These are phyloP conservation scores for Hura crepitans DNA, from an alignment of 441 rosid species.

Conservation along the genomic window DNA sequence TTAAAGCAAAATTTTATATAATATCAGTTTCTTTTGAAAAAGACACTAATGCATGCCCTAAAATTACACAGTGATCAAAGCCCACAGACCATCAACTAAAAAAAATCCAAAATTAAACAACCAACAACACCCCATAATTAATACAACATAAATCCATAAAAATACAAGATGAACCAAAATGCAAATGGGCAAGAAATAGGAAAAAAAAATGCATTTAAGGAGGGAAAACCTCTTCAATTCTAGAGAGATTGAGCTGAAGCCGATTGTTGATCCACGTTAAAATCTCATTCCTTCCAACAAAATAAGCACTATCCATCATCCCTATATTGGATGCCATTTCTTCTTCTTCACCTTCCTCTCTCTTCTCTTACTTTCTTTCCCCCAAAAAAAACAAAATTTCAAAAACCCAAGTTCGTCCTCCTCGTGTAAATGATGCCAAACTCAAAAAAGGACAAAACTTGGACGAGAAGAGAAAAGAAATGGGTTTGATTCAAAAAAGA, in stretches of 20 bases:
- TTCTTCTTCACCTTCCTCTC: not conserved
- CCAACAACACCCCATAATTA: not conserved
- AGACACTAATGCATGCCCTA: not conserved
- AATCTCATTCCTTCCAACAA: slow-evolving; percentile 93
- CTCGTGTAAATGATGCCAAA: not conserved
- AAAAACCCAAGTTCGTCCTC: not conserved
- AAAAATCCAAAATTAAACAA: slow-evolving; percentile 8
- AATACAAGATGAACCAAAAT: not conserved
- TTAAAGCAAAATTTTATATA: not conserved
- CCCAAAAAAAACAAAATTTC: not conserved
- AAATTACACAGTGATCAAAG: not conserved
- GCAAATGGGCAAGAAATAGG: not conserved
- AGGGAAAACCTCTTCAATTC: slow-evolving; percentile 71
- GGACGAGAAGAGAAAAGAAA: not conserved
- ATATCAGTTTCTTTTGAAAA: not conserved
- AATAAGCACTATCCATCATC: slow-evolving; percentile 96
- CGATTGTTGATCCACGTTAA: slow-evolving; percentile 84
- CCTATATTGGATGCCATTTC: slow-evolving; percentile 85
- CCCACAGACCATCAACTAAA: not conserved
- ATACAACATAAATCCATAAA: not conserved
- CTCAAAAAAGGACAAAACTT: not conserved
- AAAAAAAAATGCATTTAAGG: not conserved
- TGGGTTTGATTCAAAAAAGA: not conserved
- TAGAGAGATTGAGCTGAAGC: slow-evolving; percentile 85
- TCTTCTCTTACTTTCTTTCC: not conserved